phyloP scores from a whole-genome alignment of 805 yeast genomes.

The Wickerhamomyces subpelliculosus region DNA sequence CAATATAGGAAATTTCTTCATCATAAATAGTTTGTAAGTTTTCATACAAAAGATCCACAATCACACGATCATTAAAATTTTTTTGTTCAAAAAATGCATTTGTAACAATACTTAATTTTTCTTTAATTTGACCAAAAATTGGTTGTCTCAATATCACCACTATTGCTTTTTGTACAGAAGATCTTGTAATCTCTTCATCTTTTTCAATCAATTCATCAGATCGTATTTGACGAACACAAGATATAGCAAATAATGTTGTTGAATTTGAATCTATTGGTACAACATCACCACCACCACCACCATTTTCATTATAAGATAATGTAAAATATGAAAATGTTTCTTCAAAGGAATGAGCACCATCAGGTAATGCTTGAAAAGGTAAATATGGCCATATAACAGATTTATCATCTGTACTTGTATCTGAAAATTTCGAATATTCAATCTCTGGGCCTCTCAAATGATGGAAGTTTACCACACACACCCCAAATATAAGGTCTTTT shows the following conservation, averaged over 20 bases:
- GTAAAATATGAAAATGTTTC: conserved; percentile 93
- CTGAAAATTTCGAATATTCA: conserved; percentile 72
- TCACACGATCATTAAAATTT: conserved; percentile 61
- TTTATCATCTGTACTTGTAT: conserved; percentile 28
- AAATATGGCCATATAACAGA: conserved; percentile 69
- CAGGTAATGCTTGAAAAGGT: conserved; percentile 94
- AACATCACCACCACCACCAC: conserved; percentile 31
- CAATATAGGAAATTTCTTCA: conserved; percentile 17
- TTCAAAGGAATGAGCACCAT: conserved; percentile 89
- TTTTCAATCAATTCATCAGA: conserved; percentile 50
- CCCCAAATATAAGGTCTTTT: conserved; percentile 55
- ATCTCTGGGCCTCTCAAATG: conserved; percentile 92
- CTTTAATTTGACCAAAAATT: conserved; percentile 79
- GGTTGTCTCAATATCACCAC: conserved; percentile 86
- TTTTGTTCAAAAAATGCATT: conserved; percentile 78
- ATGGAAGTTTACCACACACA: conserved; percentile 88
- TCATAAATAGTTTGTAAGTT: conserved; percentile 45
- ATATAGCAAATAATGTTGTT: conserved; percentile 86
- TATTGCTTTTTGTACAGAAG: conserved; percentile 85
- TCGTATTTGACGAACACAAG: conserved; percentile 82
- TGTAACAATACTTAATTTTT: conserved; percentile 85
- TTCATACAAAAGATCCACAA: conserved; percentile 64
- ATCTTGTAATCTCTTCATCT: conserved; percentile 66
- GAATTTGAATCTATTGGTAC: conserved; percentile 32
- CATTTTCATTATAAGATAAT: conserved; percentile 57